Percentiles rank a stretch among this genome's conserved stretches.
These are phyloP conservation scores for Trametes elegans DNA, from an alignment of 768 basidiomycete species.

Conservation along the genomic window DNA sequence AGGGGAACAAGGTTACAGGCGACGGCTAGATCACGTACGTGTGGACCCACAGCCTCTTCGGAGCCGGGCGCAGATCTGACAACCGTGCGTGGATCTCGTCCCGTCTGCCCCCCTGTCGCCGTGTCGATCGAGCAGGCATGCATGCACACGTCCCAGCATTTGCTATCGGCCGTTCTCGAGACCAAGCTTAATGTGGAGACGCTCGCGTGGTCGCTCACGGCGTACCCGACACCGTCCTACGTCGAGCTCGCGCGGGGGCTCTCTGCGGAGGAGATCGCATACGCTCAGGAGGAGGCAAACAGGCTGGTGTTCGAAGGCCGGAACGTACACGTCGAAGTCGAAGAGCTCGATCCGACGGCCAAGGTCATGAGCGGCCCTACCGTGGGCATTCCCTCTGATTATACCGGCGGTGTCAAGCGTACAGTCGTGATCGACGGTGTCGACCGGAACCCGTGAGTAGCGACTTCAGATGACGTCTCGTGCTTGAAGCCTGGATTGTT, in stretches of 20 bases:
- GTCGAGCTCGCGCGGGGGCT: slow-evolving; percentile 74
- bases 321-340: slow-evolving; percentile 69
- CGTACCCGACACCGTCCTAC: slow-evolving; percentile 67
- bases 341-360: slow-evolving; percentile 50
- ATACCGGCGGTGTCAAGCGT: slow-evolving; percentile 74
- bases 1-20: slow-evolving; percentile 56
- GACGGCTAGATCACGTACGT: slow-evolving; percentile 74
- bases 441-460: slow-evolving; percentile 72
- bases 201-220: slow-evolving; percentile 78
- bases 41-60: not conserved
- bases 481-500: not conserved
- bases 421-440: slow-evolving; percentile 80
- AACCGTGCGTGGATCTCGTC: not conserved
- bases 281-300: slow-evolving; percentile 65
- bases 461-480: not conserved
- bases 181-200: slow-evolving; percentile 61
- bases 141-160: slow-evolving; percentile 83
- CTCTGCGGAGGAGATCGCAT: slow-evolving; percentile 56
- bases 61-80: slow-evolving; percentile 3
- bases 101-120: not conserved
- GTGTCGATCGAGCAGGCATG: slow-evolving; percentile 58
- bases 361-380: slow-evolving; percentile 47
- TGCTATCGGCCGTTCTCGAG: slow-evolving; percentile 80
- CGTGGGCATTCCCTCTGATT: slow-evolving; percentile 64
- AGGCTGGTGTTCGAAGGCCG: slow-evolving; percentile 67